Conservation (phyloP, 352 stramenopile species). For the Phytophthora agathidicida region DNA sequence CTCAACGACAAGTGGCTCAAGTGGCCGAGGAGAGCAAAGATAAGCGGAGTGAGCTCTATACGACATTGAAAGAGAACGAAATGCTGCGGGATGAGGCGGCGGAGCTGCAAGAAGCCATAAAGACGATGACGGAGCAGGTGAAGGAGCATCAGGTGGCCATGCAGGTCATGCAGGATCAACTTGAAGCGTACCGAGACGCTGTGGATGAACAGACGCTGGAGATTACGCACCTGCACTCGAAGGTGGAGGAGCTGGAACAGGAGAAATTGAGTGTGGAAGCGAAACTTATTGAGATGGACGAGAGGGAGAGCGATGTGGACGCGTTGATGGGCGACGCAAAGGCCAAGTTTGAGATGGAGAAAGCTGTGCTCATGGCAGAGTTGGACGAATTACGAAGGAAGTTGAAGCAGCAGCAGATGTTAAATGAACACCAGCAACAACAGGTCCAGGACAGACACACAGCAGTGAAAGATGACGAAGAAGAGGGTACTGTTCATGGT, state of each 20-base stretch:
- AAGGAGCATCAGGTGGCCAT: constrained; percentile 54
- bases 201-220: constrained; percentile 75
- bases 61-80: constrained; percentile 72
- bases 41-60: constrained; percentile 67
- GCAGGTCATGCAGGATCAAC: constrained; percentile 53
- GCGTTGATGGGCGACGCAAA: constrained; percentile 48
- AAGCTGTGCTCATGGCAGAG: constrained; percentile 47
- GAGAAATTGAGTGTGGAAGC: constrained; percentile 62
- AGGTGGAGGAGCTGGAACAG: constrained; percentile 54
- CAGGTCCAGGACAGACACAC: constrained; percentile 27
- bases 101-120: constrained; percentile 44
- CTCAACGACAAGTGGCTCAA: constrained; percentile 36
- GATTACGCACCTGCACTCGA: constrained; percentile 62
- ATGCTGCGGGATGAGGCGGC: constrained; percentile 45
- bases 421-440: constrained; percentile 44
- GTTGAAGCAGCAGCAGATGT: constrained; percentile 40
- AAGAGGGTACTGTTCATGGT: constrained; percentile 4
- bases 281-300: constrained; percentile 81
- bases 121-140: constrained; percentile 42
- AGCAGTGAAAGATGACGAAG: constrained; percentile 6
- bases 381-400: constrained; percentile 47
- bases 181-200: constrained; percentile 54
- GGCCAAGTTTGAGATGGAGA: constrained; percentile 65
- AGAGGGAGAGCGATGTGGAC: constrained; percentile 66
- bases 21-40: constrained; percentile 49